Conservation (phyloP, 1,284 basidiomycete genomes). For the Tremellales sp. region DNA sequence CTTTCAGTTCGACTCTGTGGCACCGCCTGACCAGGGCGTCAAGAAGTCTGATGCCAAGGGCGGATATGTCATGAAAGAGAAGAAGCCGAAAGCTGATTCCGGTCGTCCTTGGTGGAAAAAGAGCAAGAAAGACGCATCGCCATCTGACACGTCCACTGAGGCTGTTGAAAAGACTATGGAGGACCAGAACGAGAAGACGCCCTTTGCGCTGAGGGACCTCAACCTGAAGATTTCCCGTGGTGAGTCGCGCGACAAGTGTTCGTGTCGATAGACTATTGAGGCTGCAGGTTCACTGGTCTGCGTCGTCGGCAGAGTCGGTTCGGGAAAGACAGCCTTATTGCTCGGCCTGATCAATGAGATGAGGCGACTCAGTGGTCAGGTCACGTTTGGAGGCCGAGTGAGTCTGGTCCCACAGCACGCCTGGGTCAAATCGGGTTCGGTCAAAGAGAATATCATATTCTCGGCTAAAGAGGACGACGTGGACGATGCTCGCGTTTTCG, state of each 20-base stretch:
- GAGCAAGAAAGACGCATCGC: slow-evolving; percentile 1
- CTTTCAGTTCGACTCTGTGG: slow-evolving; percentile 63
- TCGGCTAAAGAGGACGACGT: slow-evolving; percentile 10
- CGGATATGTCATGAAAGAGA: slow-evolving; percentile 10
- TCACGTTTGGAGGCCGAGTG: slow-evolving; percentile 59
- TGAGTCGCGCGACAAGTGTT: slow-evolving; percentile 5
- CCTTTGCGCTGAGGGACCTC: slow-evolving; percentile 58
- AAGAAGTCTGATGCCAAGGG: not conserved
- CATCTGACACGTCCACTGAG: slow-evolving; percentile 7
- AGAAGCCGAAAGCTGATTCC: slow-evolving; percentile 6
- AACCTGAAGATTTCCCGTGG: slow-evolving; percentile 57
- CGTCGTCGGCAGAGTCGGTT: slow-evolving; percentile 35
- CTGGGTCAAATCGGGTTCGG: slow-evolving; percentile 68
- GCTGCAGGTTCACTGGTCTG: slow-evolving; percentile 23
- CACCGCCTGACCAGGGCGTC: slow-evolving; percentile 29
- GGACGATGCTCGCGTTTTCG: slow-evolving; percentile 17
- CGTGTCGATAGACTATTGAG: not conserved
- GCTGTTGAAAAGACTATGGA: not conserved
- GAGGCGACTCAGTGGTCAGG: slow-evolving; percentile 59
- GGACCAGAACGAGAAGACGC: slow-evolving; percentile 22
- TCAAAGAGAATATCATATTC: slow-evolving; percentile 53
- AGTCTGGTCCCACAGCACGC: slow-evolving; percentile 67
- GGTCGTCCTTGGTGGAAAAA: too few relatives aligned
- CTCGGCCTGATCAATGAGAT: slow-evolving; percentile 72
- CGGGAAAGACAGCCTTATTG: slow-evolving; percentile 54